These are phyloP conservation scores for Helichrysum umbraculigerum DNA, from an alignment of 129 eudicot species.

Conservation along the genomic window DNA sequence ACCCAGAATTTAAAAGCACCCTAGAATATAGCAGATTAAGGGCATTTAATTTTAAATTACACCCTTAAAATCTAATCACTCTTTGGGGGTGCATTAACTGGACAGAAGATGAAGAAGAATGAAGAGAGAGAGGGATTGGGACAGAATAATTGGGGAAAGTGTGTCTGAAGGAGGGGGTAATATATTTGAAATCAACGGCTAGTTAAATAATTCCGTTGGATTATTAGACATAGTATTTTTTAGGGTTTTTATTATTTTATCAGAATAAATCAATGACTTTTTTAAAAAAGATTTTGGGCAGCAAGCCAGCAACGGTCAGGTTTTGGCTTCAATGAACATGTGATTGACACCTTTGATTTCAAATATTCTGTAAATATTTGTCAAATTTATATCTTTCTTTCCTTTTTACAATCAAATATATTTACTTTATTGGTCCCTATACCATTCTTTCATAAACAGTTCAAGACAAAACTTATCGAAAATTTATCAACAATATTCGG, in stretches of 20 bases:
- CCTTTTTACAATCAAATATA: not conserved
- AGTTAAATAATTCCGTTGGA: constrained; percentile 46
- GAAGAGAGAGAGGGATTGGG: not conserved
- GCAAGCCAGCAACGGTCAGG: constrained; percentile 44
- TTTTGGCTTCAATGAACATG: constrained; percentile 43
- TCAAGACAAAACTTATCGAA: not conserved
- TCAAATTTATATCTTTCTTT: not conserved
- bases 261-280: constrained; percentile 22
- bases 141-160: constrained; percentile 26
- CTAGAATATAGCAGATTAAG: constrained; percentile 26
- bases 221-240: not conserved
- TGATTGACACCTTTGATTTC: constrained; percentile 37
- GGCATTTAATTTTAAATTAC: constrained; percentile 29
- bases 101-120: constrained; percentile 25
- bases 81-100: constrained; percentile 34
- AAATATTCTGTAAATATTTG: constrained; percentile 7
- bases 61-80: constrained; percentile 27
- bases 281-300: constrained; percentile 28
- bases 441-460: not conserved
- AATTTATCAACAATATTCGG: not conserved
- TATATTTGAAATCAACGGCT: constrained; percentile 49
- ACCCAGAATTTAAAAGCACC: constrained; percentile 29
- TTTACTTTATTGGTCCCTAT: not conserved
- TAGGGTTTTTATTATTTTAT: too few species aligned
- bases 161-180: constrained; percentile 41